phyloP scores from a whole-genome alignment of 352 stramenopile genomes.

The Pythium angustatum region DNA sequence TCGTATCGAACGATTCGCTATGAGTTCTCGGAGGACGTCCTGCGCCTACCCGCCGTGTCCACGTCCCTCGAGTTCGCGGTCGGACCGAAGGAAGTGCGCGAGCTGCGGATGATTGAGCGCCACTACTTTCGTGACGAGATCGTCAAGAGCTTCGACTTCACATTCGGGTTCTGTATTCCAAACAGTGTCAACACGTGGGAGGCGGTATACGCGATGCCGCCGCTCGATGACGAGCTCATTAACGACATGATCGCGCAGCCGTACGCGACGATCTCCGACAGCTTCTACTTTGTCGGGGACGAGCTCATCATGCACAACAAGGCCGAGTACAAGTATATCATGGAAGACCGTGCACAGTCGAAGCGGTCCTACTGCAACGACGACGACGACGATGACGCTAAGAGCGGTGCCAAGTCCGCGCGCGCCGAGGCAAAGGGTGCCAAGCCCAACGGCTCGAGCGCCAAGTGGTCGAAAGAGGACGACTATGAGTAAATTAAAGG shows the following conservation, averaged over 20 bases:
- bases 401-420: conserved; percentile 53
- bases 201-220: conserved; percentile 92
- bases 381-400: conserved; percentile 69
- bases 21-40: conserved; percentile 93
- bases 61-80: conserved; percentile 94
- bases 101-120: conserved; percentile 96
- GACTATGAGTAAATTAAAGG: conserved; percentile 80
- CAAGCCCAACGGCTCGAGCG: conserved; percentile 41
- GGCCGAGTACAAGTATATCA: conserved; percentile 92
- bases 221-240: conserved; percentile 93
- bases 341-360: conserved; percentile 88
- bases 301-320: conserved; percentile 98
- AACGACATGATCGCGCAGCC: conserved; percentile 93
- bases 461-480: conserved; percentile 91
- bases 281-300: conserved; percentile 96
- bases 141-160: conserved; percentile 96
- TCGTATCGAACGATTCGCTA: conserved; percentile 94
- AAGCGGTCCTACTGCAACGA: conserved; percentile 91
- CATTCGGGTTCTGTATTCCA: conserved; percentile 96
- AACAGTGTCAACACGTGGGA: conserved; percentile 96
- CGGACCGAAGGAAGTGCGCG: conserved; percentile 86
- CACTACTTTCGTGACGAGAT: conserved; percentile 96
- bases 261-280: conserved; percentile 94
- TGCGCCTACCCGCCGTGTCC: conserved; percentile 88
- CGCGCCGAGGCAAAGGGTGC: conserved; percentile 60